Evolutionary conservation across 2,329 filamentous ascomycete species (phyloP).

Genomic region (Cercospora zeina): DNA sequence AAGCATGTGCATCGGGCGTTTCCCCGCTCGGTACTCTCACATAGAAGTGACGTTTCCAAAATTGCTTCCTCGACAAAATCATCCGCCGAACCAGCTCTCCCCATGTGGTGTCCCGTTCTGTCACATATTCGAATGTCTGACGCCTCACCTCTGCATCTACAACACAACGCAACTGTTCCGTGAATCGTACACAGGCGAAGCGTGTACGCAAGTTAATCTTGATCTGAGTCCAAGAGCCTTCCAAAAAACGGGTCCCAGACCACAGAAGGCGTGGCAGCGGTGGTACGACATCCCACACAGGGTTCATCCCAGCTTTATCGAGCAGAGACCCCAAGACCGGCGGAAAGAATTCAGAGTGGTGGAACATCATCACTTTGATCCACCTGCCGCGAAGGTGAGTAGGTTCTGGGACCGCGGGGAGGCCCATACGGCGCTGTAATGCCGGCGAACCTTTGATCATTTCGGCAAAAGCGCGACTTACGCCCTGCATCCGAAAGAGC

Average conservation of each 20-base stretch:
- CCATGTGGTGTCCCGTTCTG: background rate
- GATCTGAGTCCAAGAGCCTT: background rate
- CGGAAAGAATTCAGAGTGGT: too few species aligned
- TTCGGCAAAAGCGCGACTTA: background rate
- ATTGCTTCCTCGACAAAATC: background rate
- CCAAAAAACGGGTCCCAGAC: background rate
- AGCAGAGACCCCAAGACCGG: background rate
- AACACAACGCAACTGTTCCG: too few species aligned
- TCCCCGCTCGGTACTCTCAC: background rate
- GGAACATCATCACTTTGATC: too few species aligned
- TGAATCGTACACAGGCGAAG: too few species aligned
- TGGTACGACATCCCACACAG: background rate
- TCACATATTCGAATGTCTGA: background rate
- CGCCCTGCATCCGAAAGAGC: background rate
- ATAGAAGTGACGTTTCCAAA: background rate
- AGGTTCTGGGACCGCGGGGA: too few species aligned
- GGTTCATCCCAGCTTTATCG: background rate
- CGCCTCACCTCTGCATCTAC: too few species aligned
- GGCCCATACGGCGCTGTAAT: background rate
- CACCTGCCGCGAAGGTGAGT: too few species aligned
- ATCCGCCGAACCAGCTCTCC: background rate
- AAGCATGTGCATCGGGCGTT: background rate
- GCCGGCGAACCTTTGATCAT: background rate
- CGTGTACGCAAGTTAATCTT: too few species aligned
- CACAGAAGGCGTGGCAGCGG: background rate